These are phyloP conservation scores for Hymenoscyphus linearis DNA, from an alignment of 2,329 filamentous ascomycete genomes.

Conservation along the genomic window DNA sequence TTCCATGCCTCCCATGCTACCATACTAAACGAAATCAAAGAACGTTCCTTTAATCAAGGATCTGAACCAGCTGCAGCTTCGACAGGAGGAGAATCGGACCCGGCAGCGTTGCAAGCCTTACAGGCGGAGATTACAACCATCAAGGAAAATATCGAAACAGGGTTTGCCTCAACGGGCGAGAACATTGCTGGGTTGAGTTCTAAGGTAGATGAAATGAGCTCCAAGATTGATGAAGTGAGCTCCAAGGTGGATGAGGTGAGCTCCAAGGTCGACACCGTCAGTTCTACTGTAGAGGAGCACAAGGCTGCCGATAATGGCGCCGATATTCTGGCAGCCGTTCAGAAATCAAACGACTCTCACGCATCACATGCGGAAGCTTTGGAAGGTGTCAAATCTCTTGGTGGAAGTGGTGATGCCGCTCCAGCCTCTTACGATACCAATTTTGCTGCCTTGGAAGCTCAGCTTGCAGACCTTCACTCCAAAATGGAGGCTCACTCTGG, in stretches of 20 bases:
- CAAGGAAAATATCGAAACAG: constrained; percentile 22
- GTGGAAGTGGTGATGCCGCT: not conserved
- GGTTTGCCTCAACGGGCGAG: constrained; percentile 19
- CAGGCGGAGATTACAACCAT: constrained; percentile 16
- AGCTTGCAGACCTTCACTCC: constrained; percentile 19
- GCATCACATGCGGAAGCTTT: constrained; percentile 20
- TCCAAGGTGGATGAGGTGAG: constrained; percentile 19
- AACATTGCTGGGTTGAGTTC: constrained; percentile 18
- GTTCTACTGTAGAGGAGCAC: constrained; percentile 21
- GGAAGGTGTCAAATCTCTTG: constrained; percentile 10
- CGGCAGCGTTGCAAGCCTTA: constrained; percentile 8
- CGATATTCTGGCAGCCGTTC: constrained; percentile 26
- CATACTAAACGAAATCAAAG: constrained; percentile 20
- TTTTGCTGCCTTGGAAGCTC: constrained; percentile 15
- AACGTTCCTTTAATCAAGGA: constrained; percentile 14
- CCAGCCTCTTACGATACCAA: constrained; percentile 6
- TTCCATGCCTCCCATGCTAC: constrained; percentile 20
- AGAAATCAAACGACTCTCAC: constrained; percentile 26
- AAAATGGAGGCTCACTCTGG: constrained; percentile 20
- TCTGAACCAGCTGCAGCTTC: constrained; percentile 7
- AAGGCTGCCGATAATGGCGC: constrained; percentile 16
- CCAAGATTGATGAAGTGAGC: constrained; percentile 18
- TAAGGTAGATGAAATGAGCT: constrained; percentile 23
- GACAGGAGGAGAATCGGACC: constrained; percentile 5
- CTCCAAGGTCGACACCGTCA: constrained; percentile 23